Evolutionary conservation across 805 yeast species (phyloP), one percentile per base, ranked within the genome.

Genomic region (Metschnikowia cubensis): DNA sequence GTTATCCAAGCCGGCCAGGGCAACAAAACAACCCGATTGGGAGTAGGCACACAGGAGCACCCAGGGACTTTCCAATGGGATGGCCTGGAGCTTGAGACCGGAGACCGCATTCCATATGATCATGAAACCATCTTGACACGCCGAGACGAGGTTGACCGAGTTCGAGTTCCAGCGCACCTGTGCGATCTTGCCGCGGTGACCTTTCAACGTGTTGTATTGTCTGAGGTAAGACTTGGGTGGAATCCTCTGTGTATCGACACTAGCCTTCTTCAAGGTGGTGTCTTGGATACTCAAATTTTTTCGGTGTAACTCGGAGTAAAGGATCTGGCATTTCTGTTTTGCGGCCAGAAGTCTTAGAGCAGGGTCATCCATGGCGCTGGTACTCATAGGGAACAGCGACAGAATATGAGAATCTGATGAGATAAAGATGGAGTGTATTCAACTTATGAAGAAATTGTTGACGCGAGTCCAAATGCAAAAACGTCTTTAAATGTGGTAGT

Each of bases 51-150:
- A 85, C 6, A 87, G 70, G 46, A 87, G 74, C 0, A 87, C 90
- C 87, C 94, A 89, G 41, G 83, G 85, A 42, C 86, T 86, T 43
- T 84, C 89, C 49, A 90, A 69, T 3, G 83, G 78, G 15, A 90
- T 79, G 0, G 89, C 89, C 48, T 82, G 81, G 48, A 79, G 71
- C 61, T 90, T 91, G 54, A 79, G 70, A 2, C 90, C 91, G 0
- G 88, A 79, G 3, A 77, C 70, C 0, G 89, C 76, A 64, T 90
- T 92, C 97, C 97, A 91, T 18, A 88, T 66, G 35, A 91, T 73
- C 73, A 89, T 73, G 61, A 81, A 86, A 2, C 96, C 96, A 66
- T 91, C 97, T 63, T 88, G 96, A 22, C 92, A 84, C 0, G 89
- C 89, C 45, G 89, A 80, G 7, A 89, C 65, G 2, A 90, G 61